These are phyloP conservation scores for Trichophyton verrucosum DNA, from an alignment of 2,329 filamentous ascomycete genomes.

Conservation along the genomic window DNA sequence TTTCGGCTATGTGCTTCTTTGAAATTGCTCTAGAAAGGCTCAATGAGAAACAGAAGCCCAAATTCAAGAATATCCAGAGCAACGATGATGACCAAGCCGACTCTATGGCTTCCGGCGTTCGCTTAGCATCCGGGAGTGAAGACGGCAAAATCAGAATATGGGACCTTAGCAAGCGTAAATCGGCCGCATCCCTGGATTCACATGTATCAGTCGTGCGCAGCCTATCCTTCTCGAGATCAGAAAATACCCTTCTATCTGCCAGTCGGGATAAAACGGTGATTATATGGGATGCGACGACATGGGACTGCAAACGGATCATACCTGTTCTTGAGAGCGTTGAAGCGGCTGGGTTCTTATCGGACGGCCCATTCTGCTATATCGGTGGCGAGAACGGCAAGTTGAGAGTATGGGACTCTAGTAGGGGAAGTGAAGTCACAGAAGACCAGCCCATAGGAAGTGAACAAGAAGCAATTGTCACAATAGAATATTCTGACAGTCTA, in stretches of 20 bases:
- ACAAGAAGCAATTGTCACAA: conserved; percentile 57
- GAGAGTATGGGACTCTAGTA: conserved; percentile 69
- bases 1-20: conserved; percentile 88
- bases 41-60: not conserved
- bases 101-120: conserved; percentile 45
- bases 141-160: conserved; percentile 87
- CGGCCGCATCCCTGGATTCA: conserved; percentile 67
- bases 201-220: conserved; percentile 91
- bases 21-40: conserved; percentile 42
- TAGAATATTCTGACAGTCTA: conserved; percentile 52
- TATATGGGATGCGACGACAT: conserved; percentile 76
- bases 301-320: conserved; percentile 69
- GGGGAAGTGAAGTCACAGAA: conserved; percentile 64
- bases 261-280: conserved; percentile 90
- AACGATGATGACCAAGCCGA: conserved; percentile 35
- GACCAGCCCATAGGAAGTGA: conserved; percentile 53
- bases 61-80: conserved; percentile 23
- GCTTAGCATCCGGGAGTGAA: conserved; percentile 81
- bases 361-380: conserved; percentile 63
- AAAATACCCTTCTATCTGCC: conserved; percentile 67
- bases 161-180: conserved; percentile 74
- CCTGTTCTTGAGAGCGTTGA: conserved; percentile 80
- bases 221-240: conserved; percentile 63
- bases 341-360: conserved; percentile 62
- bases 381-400: conserved; percentile 74